Conservation (phyloP, 306 rosid species). For the Boehmeria nivea region DNA sequence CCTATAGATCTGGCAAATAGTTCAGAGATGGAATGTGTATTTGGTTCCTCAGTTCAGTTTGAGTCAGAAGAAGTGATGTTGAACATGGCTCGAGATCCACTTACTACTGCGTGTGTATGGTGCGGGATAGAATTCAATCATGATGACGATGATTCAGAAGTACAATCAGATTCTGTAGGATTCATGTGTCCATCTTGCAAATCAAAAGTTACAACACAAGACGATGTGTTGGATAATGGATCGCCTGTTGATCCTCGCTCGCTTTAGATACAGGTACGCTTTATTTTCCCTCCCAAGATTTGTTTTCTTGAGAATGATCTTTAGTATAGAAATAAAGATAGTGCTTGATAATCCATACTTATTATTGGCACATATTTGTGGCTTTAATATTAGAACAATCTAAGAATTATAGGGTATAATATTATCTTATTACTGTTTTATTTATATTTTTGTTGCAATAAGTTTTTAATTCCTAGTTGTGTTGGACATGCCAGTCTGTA, state of each 20-base stretch:
- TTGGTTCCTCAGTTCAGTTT: slow-evolving; percentile 40
- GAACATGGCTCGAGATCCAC: slow-evolving; percentile 34
- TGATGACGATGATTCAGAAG: slow-evolving; percentile 52
- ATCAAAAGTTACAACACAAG: slow-evolving; percentile 60
- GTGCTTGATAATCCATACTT: too few species aligned
- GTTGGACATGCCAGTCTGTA: too few species aligned
- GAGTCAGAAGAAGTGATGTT: slow-evolving; percentile 46
- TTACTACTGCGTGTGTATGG: slow-evolving; percentile 61
- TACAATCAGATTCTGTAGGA: slow-evolving; percentile 72
- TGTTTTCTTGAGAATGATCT: too few species aligned
- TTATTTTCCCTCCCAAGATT: background rate
- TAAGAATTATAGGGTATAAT: too few species aligned
- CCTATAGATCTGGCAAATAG: slow-evolving; percentile 32
- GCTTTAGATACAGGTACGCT: background rate
- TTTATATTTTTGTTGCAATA: background rate
- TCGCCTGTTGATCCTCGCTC: slow-evolving; percentile 32
- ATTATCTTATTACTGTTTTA: too few species aligned
- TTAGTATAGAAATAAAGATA: too few species aligned
- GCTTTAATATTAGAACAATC: too few species aligned
- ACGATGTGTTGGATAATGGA: slow-evolving; percentile 40
- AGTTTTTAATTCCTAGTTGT: background rate
- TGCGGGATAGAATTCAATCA: slow-evolving; percentile 62
- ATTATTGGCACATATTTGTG: too few species aligned
- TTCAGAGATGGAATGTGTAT: slow-evolving; percentile 30
- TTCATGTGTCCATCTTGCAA: slow-evolving; percentile 77